Evolutionary conservation across 2,329 filamentous ascomycete genomes (phyloP).

Genomic region (Ceratocystis smalleyi): DNA sequence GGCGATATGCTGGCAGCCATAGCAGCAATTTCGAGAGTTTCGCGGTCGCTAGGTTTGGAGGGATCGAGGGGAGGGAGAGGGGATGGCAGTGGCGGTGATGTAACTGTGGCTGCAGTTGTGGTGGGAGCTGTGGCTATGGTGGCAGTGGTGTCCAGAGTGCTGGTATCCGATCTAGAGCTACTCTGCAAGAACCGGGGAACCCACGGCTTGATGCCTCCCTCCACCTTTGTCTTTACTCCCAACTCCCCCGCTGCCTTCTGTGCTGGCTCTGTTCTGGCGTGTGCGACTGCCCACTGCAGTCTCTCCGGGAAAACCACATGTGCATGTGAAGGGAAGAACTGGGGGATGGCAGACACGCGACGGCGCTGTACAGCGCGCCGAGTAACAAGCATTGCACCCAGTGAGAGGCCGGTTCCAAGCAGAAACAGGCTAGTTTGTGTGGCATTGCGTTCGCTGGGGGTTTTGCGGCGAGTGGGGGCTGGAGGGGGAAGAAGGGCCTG

Average conservation of each 20-base stretch:
- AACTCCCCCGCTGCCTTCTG: not conserved
- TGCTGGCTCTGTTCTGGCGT: not conserved
- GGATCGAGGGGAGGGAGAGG: slow-evolving; percentile 14
- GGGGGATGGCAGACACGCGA: slow-evolving; percentile 45
- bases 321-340: slow-evolving; percentile 54
- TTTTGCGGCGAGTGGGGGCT: slow-evolving; percentile 14
- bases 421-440: slow-evolving; percentile 56
- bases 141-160: not conserved
- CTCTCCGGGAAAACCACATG: slow-evolving; percentile 23
- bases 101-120: not conserved
- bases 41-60: slow-evolving; percentile 18
- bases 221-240: not conserved
- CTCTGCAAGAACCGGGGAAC: not conserved
- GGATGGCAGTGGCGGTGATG: not conserved
- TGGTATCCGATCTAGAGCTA: not conserved
- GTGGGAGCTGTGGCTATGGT: not conserved
- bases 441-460: slow-evolving; percentile 34
- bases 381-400: slow-evolving; percentile 54
- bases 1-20: slow-evolving; percentile 18
- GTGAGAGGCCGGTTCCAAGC: slow-evolving; percentile 60
- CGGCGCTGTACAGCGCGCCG: slow-evolving; percentile 54
- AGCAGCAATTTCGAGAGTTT: slow-evolving; percentile 23
- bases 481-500: not conserved
- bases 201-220: not conserved
- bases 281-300: not conserved